Percentiles rank a stretch among this genome's conserved stretches.
Conservation (phyloP, 768 basidiomycete species). For the Asterophora lycoperdoides region DNA sequence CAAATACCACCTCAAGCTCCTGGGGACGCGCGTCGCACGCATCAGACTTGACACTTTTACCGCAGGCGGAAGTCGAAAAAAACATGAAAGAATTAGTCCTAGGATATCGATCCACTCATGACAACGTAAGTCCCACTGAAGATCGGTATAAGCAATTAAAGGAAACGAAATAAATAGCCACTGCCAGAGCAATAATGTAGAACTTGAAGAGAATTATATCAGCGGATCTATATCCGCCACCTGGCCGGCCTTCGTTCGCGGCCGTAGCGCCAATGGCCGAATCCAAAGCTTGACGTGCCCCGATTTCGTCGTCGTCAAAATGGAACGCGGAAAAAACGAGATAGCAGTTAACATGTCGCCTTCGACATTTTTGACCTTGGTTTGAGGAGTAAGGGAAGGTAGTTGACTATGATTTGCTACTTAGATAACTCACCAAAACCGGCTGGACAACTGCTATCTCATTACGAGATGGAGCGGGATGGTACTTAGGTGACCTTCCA, state of each 20-base stretch:
- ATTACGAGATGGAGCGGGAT: conserved; percentile 85
- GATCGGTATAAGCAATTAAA: too few species aligned
- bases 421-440: conserved; percentile 57
- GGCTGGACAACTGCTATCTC: conserved; percentile 91
- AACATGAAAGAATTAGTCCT: too few species aligned
- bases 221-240: conserved; percentile 14
- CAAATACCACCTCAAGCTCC: too few species aligned
- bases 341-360: conserved; percentile 72
- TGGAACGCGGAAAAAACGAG: conserved; percentile 70
- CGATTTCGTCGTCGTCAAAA: conserved; percentile 74
- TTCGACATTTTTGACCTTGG: conserved; percentile 79
- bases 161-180: not conserved
- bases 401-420: not conserved
- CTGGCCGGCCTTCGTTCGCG: conserved; percentile 22
- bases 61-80: too few species aligned
- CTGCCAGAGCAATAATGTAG: not conserved
- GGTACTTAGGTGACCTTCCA: conserved; percentile 52
- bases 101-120: too few species aligned
- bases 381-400: not conserved
- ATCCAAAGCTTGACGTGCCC: conserved; percentile 86
- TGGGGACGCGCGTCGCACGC: too few species aligned
- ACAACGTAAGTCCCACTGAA: too few species aligned
- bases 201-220: not conserved
- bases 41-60: too few species aligned
- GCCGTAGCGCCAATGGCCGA: conserved; percentile 55